Conservation (phyloP, 2,329 filamentous ascomycete genomes). For the Trichoderma gracile region DNA sequence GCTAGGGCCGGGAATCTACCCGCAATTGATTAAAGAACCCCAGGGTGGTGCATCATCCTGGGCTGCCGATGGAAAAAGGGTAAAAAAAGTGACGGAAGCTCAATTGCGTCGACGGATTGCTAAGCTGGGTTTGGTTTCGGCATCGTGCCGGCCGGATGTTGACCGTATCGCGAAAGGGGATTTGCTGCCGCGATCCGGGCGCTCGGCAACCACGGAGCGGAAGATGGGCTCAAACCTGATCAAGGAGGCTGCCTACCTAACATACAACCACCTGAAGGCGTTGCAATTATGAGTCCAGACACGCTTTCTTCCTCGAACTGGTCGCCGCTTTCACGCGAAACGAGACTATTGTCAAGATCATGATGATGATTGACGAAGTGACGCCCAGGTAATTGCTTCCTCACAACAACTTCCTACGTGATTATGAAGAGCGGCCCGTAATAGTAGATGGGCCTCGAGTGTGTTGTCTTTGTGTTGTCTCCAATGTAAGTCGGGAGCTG, state of each 20-base stretch:
- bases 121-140: neutral
- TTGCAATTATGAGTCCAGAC: neutral
- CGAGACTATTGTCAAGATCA: neutral
- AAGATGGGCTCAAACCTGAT: neutral
- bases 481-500: too few species aligned
- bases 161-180: neutral
- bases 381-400: too few species aligned
- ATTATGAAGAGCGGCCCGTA: too few species aligned
- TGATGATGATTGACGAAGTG: too few species aligned
- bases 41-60: too few species aligned
- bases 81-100: neutral
- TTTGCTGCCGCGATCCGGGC: neutral
- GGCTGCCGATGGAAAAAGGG: too few species aligned
- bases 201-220: neutral
- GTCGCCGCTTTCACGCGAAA: too few species aligned
- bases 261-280: too few species aligned
- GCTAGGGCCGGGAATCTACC: conserved; percentile 25
- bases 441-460: too few species aligned
- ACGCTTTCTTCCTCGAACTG: too few species aligned
- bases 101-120: neutral
- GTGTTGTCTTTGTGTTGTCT: too few species aligned
- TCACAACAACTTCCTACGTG: too few species aligned
- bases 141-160: neutral
- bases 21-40: conserved; percentile 15
- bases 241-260: neutral